Evolutionary conservation across 352 stramenopile species (phyloP), one percentile per base, ranked within the genome.

Genomic region (Elongisporangium senticosum): DNA sequence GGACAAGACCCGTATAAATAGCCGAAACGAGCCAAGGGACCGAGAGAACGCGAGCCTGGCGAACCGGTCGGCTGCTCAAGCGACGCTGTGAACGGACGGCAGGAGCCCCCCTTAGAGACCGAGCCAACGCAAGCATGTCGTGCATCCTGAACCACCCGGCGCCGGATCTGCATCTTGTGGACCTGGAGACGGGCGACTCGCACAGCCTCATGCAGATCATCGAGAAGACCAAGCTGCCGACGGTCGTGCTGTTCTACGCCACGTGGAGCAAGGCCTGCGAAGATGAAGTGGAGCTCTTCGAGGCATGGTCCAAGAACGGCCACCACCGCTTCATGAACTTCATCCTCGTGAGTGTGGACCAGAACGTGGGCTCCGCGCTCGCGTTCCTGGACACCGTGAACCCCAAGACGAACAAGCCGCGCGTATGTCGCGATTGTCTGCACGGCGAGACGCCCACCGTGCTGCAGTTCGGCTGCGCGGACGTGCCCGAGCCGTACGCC

Each of bases 231-330:
- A 67, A 67, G 48, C 63, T 68, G 33, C 68, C 74, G 22, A 81
- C 72, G 15, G 60, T 86, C 52, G 48, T 84, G 63, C 75, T 81
- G 21, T 84, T 87, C 55, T 87, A 86, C 65, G 76, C 74, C 15
- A 89, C 78, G 33, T 88, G 76, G 79, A 84, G 76, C 67, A 74
- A 69, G 23, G 73, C 74, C 20, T 84, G 77, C 43, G 63, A 69
- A 20, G 58, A 68, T 3, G 77, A 86, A 24, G 72, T 87, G 37
- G 76, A 85, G 60, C 49, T 70, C 37, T 80, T 89, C 56, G 74
- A 87, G 49, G 60, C 67, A 2, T 82, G 77, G 62, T 87, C 72
- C 57, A 88, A 87, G 60, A 63, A 59, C 58, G 69, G 60, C 17
- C 64, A 80, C 58, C 37, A 73, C 68, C 72, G 68, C 56, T 53